Percentiles rank a stretch among this genome's conserved stretches.
Conservation (phyloP, 805 yeast species). For the Candida saitoana region DNA sequence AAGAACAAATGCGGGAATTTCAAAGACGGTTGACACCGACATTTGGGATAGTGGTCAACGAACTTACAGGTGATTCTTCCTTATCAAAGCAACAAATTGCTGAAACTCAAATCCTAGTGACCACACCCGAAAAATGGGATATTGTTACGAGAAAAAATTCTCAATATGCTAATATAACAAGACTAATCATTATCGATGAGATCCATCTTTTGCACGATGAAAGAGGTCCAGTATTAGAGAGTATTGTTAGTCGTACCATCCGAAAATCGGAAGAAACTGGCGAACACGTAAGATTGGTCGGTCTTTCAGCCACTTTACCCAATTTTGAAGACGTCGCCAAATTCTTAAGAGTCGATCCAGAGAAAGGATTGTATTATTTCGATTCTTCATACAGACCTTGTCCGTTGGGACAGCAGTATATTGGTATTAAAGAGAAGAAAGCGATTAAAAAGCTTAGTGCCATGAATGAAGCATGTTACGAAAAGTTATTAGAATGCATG, state of each 20-base stretch:
- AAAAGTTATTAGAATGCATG: conserved; percentile 56
- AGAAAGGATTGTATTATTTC: conserved; percentile 69
- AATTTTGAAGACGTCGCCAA: conserved; percentile 82
- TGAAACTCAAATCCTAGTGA: conserved; percentile 77
- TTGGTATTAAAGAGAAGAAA: conserved; percentile 81
- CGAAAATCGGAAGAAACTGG: conserved; percentile 43
- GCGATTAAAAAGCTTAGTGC: conserved; percentile 75
- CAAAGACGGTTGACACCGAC: conserved; percentile 56
- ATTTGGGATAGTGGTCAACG: conserved; percentile 71
- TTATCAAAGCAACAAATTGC: conserved; percentile 70
- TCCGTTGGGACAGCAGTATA: conserved; percentile 82
- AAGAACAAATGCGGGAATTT: conserved; percentile 89
- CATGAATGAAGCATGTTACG: conserved; percentile 88
- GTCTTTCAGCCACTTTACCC: conserved; percentile 90
- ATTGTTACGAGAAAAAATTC: conserved; percentile 84
- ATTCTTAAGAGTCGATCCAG: conserved; percentile 61
- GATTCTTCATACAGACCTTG: conserved; percentile 87
- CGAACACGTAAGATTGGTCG: conserved; percentile 65
- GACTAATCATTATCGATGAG: conserved; percentile 81
- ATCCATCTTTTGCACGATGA: conserved; percentile 89
- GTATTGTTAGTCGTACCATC: conserved; percentile 73
- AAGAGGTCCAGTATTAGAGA: conserved; percentile 92
- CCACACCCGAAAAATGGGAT: conserved; percentile 98
- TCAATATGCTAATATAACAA: conserved; percentile 58
- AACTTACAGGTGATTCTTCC: conserved; percentile 86